Evolutionary conservation across 768 basidiomycete genomes (phyloP), one percentile per base, ranked within the genome.

Genomic region (Lactarius sanguifluus): DNA sequence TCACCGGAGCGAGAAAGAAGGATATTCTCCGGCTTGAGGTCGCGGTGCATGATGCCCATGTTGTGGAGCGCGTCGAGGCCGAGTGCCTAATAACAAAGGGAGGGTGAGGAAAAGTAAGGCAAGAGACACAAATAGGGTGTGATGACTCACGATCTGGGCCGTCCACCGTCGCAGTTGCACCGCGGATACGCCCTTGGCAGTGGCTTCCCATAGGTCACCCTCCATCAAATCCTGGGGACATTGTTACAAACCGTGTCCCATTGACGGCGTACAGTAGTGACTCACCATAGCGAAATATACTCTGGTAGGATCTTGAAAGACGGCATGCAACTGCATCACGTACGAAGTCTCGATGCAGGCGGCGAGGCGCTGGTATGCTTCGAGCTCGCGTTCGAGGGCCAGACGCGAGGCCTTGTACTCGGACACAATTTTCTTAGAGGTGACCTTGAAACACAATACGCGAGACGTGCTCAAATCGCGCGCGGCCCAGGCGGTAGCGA

Each of bases 11-110:
- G 65, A 25, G 70, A 66, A 36, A 71, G 41, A 40, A 71, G 68
- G 10, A 69, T 70, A 43, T 71, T 71, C 38, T 71, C 70, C 23
- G 70, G 68, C 70, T 71, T 71, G 23, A 71, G 57, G 63, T 71
- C 70, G 36, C 70, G 68, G 43, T 69, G 70, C 64, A 71, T 61
- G 28, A 71, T 66, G 55, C 70, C 70, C 68, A 71, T 69, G 32
- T 66, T 64, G 61, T 71, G 70, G 25, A 69, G 68, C 7, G 68
- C 65, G 12, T 69, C 57, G 56, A 71, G 64, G 4, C 70, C 68
- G 12, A 67, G 45, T 10, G 68, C 64, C 70, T 71, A 28, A 15
- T 28, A 23, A 30, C 28, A 30, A 30, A 50, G 36, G 32, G 16
- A 34, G 34, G 47, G 45, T 64, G 32, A 47, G 36, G 25, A 40